Evolutionary conservation across 140 eudicot species (phyloP), one percentile per base, ranked within the genome.

Genomic region (Anethum foeniculum): DNA sequence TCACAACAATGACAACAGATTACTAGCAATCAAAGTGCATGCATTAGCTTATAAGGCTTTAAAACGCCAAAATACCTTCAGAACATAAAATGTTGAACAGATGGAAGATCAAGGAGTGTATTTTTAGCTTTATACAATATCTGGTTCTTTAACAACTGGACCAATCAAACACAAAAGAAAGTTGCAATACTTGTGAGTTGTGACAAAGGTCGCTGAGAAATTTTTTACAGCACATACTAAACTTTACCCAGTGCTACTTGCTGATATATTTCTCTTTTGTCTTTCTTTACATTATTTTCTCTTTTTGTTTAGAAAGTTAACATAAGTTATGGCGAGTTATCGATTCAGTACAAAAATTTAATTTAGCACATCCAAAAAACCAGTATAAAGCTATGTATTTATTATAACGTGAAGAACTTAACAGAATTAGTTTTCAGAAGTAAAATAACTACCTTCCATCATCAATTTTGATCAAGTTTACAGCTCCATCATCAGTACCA

Each of bases 401-500:
- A 28, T 27, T 11, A 12, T 15, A 25, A 46, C 13, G 9, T 19
- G 12, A 23, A 21, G 52, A 38, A 74, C 14, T 43, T 43, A 7
- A 43, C 19, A 41, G 34, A n/a, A 15, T 3, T 4, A 23, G 15
- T 41, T n/a, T 27, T 43, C n/a, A 44, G n/a, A 41, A 62, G 27
- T 25, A 62, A n/a, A 15, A 62, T 43, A 51, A 54, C 41, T 94
- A 94, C 98, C 97, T 94, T 80, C 97, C 95, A 79, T 85, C 82
- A 54, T 88, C 98, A 89, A 90, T 80, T 90, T 92, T 94, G 48
- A 94, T 89, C 90, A 94, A 85, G 87, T 90, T 94, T 64, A 94
- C 97, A 85, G 98, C 98, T 84, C 98, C 98, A 32, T 94, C 98
- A 77, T 94, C 98, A 49, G 96, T 94, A 83, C 98, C 97, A 80